Conservation (phyloP, 2,329 filamentous ascomycete genomes). For the Aulographum hederae region DNA sequence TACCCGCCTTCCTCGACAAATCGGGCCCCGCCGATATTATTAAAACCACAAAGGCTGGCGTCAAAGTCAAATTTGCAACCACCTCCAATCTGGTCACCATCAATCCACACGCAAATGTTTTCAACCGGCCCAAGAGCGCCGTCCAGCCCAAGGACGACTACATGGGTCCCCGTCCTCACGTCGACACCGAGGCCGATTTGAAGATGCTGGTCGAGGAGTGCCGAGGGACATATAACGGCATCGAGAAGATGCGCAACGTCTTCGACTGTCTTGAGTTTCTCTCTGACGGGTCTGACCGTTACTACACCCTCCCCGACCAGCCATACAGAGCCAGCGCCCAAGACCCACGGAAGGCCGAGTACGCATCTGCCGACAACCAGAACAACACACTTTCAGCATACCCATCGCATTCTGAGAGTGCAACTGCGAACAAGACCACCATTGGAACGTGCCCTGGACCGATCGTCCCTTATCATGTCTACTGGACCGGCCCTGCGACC, state of each 20-base stretch:
- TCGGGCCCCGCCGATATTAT: constrained; percentile 20
- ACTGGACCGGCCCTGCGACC: constrained; percentile 38
- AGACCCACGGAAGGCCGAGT: constrained; percentile 23
- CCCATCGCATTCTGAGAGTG: constrained; percentile 16
- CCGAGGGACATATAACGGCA: constrained; percentile 30
- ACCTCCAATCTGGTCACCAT: constrained; percentile 24
- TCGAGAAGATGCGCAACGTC: constrained; percentile 37
- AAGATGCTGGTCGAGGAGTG: constrained; percentile 33
- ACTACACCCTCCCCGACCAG: constrained; percentile 27
- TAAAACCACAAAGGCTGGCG: constrained; percentile 20
- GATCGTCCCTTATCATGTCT: constrained; percentile 36
- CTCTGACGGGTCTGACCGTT: constrained; percentile 28
- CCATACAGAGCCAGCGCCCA: constrained; percentile 21
- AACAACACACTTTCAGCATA: constrained; percentile 20
- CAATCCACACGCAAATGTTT: constrained; percentile 33
- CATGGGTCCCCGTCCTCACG: constrained; percentile 29
- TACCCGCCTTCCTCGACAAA: constrained; percentile 22
- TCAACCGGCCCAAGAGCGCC: constrained; percentile 32
- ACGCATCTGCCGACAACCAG: constrained; percentile 22
- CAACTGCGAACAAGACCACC: constrained; percentile 18
- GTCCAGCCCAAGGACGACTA: constrained; percentile 33
- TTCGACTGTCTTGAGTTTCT: constrained; percentile 34
- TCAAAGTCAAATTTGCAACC: constrained; percentile 24
- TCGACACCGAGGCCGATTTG: constrained; percentile 34
- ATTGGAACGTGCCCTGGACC: constrained; percentile 34